phyloP scores from a whole-genome alignment of 2,329 filamentous ascomycete species.

The Fusarium clavum region DNA sequence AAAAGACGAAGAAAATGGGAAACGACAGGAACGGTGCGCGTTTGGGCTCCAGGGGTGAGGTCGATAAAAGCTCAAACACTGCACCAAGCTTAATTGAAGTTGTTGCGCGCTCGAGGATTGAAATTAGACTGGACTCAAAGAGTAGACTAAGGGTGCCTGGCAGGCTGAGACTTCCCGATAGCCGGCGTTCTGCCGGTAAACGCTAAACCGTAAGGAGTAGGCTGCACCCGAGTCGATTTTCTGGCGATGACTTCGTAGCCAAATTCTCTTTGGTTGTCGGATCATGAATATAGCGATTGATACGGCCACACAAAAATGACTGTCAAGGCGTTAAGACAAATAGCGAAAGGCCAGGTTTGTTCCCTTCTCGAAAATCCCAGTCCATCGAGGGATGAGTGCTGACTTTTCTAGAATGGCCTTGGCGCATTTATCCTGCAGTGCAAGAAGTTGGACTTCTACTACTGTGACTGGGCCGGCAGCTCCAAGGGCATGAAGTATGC shows the following conservation, averaged over 20 bases:
- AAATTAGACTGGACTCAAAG: conserved; percentile 42
- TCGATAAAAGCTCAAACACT: conserved; percentile 15
- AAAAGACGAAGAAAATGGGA: conserved; percentile 1
- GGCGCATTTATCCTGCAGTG: conserved; percentile 98
- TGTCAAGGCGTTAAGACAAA: conserved; percentile 63
- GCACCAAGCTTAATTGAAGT: conserved; percentile 30
- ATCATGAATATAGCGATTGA: conserved; percentile 46
- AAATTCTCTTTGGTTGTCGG: conserved; percentile 41
- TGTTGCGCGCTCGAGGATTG: conserved; percentile 40
- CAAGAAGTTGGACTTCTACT: conserved; percentile 94
- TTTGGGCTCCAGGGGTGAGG: conserved; percentile 20
- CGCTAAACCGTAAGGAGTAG: conserved; percentile 46
- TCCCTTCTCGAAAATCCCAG: background rate
- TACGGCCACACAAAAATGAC: conserved; percentile 62
- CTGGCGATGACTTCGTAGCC: conserved; percentile 33
- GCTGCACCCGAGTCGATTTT: conserved; percentile 44
- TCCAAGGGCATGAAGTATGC: conserved; percentile 93
- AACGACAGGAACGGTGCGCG: conserved; percentile 15
- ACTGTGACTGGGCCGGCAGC: conserved; percentile 95
- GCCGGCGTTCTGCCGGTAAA: conserved; percentile 36
- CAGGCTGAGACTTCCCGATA: conserved; percentile 17
- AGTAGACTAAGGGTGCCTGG: conserved; percentile 20
- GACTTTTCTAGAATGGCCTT: conserved; percentile 81
- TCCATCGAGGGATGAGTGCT: conserved; percentile 13
- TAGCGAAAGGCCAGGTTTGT: conserved; percentile 66